A percentile compares a stretch with the other conserved stretches of the same genome.
These are phyloP conservation scores for Umbelopsis ramanniana DNA, from an alignment of 192 early-diverging fungal genomes.

Conservation along the genomic window DNA sequence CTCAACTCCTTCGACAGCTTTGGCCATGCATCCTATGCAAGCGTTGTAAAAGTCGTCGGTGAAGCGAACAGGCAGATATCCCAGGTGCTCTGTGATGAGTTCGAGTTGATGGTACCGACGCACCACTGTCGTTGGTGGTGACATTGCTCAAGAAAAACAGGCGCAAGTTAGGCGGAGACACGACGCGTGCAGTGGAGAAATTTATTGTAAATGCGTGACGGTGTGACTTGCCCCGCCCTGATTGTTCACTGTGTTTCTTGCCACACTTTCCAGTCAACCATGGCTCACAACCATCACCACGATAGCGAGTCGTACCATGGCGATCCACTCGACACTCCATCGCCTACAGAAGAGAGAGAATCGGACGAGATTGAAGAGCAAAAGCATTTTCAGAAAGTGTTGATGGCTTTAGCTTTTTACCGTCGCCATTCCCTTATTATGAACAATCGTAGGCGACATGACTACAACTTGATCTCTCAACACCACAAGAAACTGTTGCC, in stretches of 20 bases:
- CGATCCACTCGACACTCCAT: background rate
- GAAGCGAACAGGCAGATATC: slow-evolving; percentile 9
- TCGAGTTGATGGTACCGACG: slow-evolving; percentile 5
- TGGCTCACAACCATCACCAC: background rate
- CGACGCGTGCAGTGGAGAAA: background rate
- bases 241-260: too few species aligned
- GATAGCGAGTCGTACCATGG: background rate
- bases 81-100: slow-evolving; percentile 16
- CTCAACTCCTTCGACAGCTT: slow-evolving; percentile 15
- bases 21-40: slow-evolving; percentile 10
- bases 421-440: slow-evolving; percentile 60
- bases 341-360: background rate
- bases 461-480: slow-evolving; percentile 64
- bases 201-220: background rate
- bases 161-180: background rate
- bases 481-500: slow-evolving; percentile 64
- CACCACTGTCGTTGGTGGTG: background rate
- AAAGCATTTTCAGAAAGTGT: slow-evolving; percentile 56
- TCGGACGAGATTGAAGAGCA: slow-evolving; percentile 32
- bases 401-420: slow-evolving; percentile 66
- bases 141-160: background rate
- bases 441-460: slow-evolving; percentile 64
- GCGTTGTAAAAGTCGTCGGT: slow-evolving; percentile 21
- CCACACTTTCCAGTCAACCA: too few species aligned
- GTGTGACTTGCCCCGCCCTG: too few species aligned